phyloP scores from a whole-genome alignment of 768 basidiomycete genomes.

The Sutorius australiensis region DNA sequence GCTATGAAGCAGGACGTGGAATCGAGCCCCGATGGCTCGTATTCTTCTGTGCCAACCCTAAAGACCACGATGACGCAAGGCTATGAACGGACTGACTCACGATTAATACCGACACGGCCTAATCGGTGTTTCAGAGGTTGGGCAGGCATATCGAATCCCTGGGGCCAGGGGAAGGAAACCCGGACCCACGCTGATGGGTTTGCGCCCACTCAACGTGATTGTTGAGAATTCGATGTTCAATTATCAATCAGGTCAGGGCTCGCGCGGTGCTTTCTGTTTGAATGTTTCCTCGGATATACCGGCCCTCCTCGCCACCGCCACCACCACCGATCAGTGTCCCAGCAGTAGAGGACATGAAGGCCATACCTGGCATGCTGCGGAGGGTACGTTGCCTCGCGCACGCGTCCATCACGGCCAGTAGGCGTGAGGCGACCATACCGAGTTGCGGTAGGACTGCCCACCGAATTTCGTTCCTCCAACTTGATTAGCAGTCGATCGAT shows the following conservation, averaged over 20 bases:
- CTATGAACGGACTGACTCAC: neutral
- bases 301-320: neutral
- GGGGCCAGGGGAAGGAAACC: neutral
- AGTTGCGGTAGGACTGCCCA: neutral
- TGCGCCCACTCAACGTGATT: constrained; percentile 10
- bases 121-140: neutral
- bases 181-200: constrained; percentile 2
- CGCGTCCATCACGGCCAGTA: neutral
- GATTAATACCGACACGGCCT: neutral
- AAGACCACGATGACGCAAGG: neutral
- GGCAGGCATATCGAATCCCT: constrained; percentile 2
- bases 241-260: neutral
- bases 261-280: neutral
- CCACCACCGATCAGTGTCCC: neutral
- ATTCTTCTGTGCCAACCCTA: neutral
- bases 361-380: neutral
- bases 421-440: neutral
- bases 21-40: neutral
- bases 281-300: constrained; percentile 9
- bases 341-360: neutral
- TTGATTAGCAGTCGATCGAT: constrained; percentile 8
- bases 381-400: constrained; percentile 1
- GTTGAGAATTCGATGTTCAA: neutral
- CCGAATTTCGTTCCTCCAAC: neutral
- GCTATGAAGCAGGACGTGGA: neutral